These are phyloP conservation scores for Wickerhamiella shivajii DNA, from an alignment of 805 yeast species.

Conservation along the genomic window DNA sequence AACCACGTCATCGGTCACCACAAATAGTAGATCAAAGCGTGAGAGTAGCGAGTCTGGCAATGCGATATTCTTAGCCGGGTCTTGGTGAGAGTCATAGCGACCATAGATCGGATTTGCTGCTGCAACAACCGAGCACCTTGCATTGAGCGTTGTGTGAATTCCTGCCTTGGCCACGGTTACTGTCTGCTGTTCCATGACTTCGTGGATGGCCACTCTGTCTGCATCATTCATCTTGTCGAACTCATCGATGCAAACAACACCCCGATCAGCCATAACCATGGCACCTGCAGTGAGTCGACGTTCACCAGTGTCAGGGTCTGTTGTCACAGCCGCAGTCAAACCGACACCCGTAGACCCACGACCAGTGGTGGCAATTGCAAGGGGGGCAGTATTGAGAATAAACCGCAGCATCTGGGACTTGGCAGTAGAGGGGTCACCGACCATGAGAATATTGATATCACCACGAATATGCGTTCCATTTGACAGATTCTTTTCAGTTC, in stretches of 20 bases:
- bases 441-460: constrained; percentile 90
- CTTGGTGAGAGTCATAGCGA: constrained; percentile 88
- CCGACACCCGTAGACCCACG: constrained; percentile 99
- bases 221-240: constrained; percentile 95
- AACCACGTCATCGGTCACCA: constrained; percentile 89
- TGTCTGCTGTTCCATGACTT: constrained; percentile 99
- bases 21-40: constrained; percentile 89
- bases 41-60: constrained; percentile 91
- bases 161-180: constrained; percentile 98
- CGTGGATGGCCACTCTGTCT: constrained; percentile 96
- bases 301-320: constrained; percentile 95
- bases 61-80: constrained; percentile 93
- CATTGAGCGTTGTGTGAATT: constrained; percentile 88
- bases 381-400: constrained; percentile 84
- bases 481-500: constrained; percentile 81
- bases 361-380: constrained; percentile 97
- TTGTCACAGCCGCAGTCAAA: constrained; percentile 95
- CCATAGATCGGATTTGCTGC: constrained; percentile 98
- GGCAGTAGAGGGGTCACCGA: constrained; percentile 98
- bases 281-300: constrained; percentile 97
- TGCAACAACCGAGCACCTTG: constrained; percentile 91
- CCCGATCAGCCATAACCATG: constrained; percentile 95
- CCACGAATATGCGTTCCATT: constrained; percentile 97
- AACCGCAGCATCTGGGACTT: constrained; percentile 91
- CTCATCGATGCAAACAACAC: constrained; percentile 96